Base-by-base conservation (phyloP, 768 basidiomycete species). In the Xerocomellus amylosporus region DNA sequence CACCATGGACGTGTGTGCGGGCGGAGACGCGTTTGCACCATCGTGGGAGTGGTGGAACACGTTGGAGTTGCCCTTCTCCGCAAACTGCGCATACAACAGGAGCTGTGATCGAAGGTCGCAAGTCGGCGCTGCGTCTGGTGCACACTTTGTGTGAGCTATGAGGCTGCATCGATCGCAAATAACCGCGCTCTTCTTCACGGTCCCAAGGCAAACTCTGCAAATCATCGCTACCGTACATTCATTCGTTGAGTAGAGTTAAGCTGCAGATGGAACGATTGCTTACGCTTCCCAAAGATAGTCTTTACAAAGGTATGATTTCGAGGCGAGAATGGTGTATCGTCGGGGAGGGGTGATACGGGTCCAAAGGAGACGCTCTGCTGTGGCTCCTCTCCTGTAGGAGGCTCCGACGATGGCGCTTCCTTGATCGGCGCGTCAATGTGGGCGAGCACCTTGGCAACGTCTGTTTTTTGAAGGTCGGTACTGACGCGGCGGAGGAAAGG, bases 401-500 rank as follows among this genome's bases (percentile, higher is more conserved):
- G 70, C 5, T 82, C 83, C 14, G 79, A 54, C 37, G 78, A 76
- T 4, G 80, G 71, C 28, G 79, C 64, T 48, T 72, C 71, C 7
- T 47, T 43, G 24, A 66, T 67, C 2, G 54, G 56, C 12, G 47
- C 34, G 52, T 75, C 75, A 51, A 79, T 66, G 38, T 69, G 68
- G n/a, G 78, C 69, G 33, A 79, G 64, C 56, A 83, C 80, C 47
- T 82, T 82, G 47, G 80, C 74, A 41, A 75, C 77, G 45, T 90
- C 88, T 19, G 82, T 76, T 70, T 87, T 90, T 55, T 89, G 86
- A 51, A 92, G 67, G 64, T 97, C 95, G 54, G 85, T 79, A 68
- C 93, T 94, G 66, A 97, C 87, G 5, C 95, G 87, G 30, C 93
- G 87, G 13, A 97, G 77, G 79, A 97, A 97, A 10, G 96, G 96